Base-by-base conservation (phyloP, 75 land plant genomes). In the Picea sitchensis region DNA sequence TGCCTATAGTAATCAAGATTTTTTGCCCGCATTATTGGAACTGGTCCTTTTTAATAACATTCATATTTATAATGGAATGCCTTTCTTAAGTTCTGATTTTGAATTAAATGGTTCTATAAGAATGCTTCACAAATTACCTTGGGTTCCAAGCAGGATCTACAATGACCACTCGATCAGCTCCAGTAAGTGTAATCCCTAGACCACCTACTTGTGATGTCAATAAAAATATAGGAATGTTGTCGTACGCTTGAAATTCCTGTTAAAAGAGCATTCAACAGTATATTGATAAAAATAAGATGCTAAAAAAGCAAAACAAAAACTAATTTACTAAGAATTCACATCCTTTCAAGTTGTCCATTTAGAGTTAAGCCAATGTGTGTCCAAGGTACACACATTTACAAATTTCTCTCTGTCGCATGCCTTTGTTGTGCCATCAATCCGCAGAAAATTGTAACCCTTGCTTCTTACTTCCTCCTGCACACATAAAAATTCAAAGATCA, bases 141-240 rank as follows among this genome's bases (percentile, higher is more conserved):
- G 99, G 99, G 83, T 98, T 98, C 99, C 99, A 98, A 32, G 99
- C 99, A 17, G 99, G 99, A 83, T 98, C 99, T 65, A 95, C 99
- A 20, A 98, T 95, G 76, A 98, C 93, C 34, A 98, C 99, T 74
- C 99, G 94, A 75, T 98, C 98, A n/a, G 99, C 99, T 77, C 84
- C 98, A 59, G 99, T 98, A 32, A 98, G 88, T 11, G 99, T 98
- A 14, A 98, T 90, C 69, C 99, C 99, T 21, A 98, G 86, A 69
- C 99, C 99, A 57, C 99, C 99, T 80, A 98, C 99, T 91, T 93
- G 96, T 34, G 99, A 93, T 13, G 99, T 98, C 83, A 98, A 83
- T 63, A 98, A 84, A 88, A 98, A 98, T 15, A 98, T 94, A 30
- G 94, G 84, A 60, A 92, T 88, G 20, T 77, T 83, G 44, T 23